Base-by-base conservation (phyloP, 306 rosid genomes). In the Calophaca sinica region DNA sequence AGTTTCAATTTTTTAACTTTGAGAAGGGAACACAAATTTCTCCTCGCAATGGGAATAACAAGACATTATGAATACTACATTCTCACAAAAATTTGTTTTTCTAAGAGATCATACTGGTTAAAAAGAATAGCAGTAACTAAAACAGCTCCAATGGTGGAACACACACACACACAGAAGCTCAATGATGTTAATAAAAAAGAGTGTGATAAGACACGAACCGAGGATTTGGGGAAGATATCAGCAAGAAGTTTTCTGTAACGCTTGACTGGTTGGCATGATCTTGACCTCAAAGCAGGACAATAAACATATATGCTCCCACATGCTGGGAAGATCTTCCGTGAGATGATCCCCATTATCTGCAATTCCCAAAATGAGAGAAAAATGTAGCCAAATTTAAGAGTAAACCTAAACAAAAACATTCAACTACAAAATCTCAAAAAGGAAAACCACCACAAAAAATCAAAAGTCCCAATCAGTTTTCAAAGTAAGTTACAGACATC, bases 201-300 rank as follows among this genome's bases (percentile, higher is more conserved):
- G 35, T 8, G 52, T 4, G 6, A 36, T 7, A 33, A 60, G 29
- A 68, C 26, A 75, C 90, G 38, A 75, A 96, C 99, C 63, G 84
- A 89, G 46, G 97, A 81, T 84, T 92, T 96, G 7, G 99, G 97
- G 75, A 96, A 96, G 72, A 96, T 92, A 55, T 96, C 99, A 14
- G 96, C 85, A 38, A 96, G 92, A 41, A 96, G 62, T 75, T 96
- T 96, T 66, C 93, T 86, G 88, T 96, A 96, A 33, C 98, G 96
- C 89, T 96, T 92, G 72, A 92, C 98, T 0, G 99, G 99, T 69
- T 92, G 97, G 48, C 97, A 86, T 70, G 99, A 96, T 53, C 97
- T 92, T 61, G 99, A 87, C 84, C 99, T 92, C 88, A 96, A 69
- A 78, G 96, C 91, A 78, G 99, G 99, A 79, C 99, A 96, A 71